These are phyloP conservation scores for Pseudonitzschia multistriata DNA, from an alignment of 108 stramenopile species.

Conservation along the genomic window DNA sequence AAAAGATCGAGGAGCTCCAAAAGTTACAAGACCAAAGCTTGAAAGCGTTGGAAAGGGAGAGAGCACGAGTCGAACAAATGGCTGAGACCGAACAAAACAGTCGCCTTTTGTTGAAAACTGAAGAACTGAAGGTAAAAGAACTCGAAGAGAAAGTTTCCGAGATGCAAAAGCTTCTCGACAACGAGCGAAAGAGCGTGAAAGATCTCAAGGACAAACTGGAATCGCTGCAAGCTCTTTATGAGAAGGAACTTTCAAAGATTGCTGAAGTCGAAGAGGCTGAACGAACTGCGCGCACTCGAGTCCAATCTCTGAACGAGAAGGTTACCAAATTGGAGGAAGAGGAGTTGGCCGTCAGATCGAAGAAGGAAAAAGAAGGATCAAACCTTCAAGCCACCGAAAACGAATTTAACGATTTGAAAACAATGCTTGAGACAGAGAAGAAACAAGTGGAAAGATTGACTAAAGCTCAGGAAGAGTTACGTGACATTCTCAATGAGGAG, in stretches of 20 bases:
- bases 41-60: slow-evolving; percentile 17
- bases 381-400: slow-evolving; percentile 14
- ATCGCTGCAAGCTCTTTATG: slow-evolving; percentile 19
- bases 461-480: slow-evolving; percentile 8
- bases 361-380: slow-evolving; percentile 11
- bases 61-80: slow-evolving; percentile 18
- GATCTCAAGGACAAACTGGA: slow-evolving; percentile 16
- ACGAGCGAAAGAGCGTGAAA: slow-evolving; percentile 15
- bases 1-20: slow-evolving; percentile 19
- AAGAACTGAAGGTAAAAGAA: slow-evolving; percentile 23
- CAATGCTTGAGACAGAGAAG: slow-evolving; percentile 15
- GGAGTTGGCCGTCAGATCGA: slow-evolving; percentile 16
- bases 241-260: slow-evolving; percentile 27
- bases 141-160: slow-evolving; percentile 18
- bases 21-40: not conserved
- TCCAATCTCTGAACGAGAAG: slow-evolving; percentile 27
- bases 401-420: slow-evolving; percentile 19
- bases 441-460: slow-evolving; percentile 12
- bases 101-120: slow-evolving; percentile 18
- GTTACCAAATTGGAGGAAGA: slow-evolving; percentile 22
- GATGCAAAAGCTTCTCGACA: slow-evolving; percentile 12
- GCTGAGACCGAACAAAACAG: slow-evolving; percentile 19
- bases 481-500: slow-evolving; percentile 9
- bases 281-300: slow-evolving; percentile 9
- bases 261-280: slow-evolving; percentile 24